A percentile compares a stretch with the other conserved stretches of the same genome.
phyloP scores from a whole-genome alignment of 2,329 filamentous ascomycete genomes.

The Colletotrichum chrysophilum region DNA sequence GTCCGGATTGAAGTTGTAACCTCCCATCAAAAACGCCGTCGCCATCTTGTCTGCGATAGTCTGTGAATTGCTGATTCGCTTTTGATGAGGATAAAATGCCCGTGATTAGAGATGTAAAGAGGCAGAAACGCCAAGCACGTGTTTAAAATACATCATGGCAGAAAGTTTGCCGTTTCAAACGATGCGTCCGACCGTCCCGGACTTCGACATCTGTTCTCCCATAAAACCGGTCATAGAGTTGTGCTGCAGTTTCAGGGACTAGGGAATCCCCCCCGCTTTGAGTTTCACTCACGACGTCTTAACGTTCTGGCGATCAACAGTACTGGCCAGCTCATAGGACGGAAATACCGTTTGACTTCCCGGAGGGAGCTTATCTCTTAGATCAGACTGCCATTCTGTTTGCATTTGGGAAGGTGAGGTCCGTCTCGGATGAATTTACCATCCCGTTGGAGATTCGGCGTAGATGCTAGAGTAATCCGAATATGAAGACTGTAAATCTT shows the following conservation, averaged over 20 bases:
- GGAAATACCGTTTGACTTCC: background rate
- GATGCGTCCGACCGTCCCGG: constrained; percentile 3
- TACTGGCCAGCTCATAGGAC: background rate
- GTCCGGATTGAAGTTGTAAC: constrained; percentile 11
- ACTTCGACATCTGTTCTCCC: background rate
- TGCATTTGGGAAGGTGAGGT: background rate
- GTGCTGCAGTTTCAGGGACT: background rate
- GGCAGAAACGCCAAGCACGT: background rate
- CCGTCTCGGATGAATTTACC: background rate
- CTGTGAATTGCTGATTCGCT: background rate
- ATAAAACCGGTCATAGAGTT: background rate
- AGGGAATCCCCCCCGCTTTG: background rate
- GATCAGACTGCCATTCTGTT: background rate
- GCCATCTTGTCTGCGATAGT: background rate
- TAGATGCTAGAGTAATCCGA: background rate
- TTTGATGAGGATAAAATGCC: background rate
- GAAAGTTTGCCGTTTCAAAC: constrained; percentile 13
- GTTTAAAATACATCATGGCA: background rate
- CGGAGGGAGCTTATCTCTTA: background rate
- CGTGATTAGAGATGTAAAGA: accelerated
- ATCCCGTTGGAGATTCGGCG: background rate
- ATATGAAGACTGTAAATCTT: background rate
- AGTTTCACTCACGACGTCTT: background rate
- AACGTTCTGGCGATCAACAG: background rate
- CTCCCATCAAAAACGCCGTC: constrained; percentile 7